Base-by-base conservation (phyloP, 805 yeast genomes). In the Saccharomycopsis sp. region DNA sequence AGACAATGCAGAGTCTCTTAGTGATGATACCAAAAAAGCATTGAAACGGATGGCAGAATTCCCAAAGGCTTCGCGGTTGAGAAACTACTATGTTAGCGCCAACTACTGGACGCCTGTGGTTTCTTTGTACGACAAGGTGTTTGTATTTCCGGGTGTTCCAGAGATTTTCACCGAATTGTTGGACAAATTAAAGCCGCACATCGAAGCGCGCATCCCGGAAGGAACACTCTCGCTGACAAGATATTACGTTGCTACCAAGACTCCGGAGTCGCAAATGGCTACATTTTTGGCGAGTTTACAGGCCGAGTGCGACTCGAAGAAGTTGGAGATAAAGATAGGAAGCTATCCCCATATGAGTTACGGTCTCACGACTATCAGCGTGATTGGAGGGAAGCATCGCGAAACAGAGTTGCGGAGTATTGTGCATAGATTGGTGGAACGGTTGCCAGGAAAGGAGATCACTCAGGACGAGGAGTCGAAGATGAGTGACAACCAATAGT, bases 51-150 rank as follows among this genome's bases (percentile, higher is more conserved):
- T 90, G 97, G 95, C 96, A 0, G 79, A 85, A 0, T 73, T 90
- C 53, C 97, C 97, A 0, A 53, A 40, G 40, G 46, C 51, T 1
- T 64, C 64, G 1, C 47, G 66, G 15, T 83, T 82, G 3, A 75
- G 74, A 53, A 79, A 75, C 51, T 70, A 75, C 51, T 84, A 75
- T 63, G 73, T 80, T 0, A 63, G 72, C 7, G 82, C 80, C 2
- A 75, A 78, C 14, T 71, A 86, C 14, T 90, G 97, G 97, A 95
- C 90, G 2, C 97, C 97, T 0, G 77, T 89, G 3, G 91, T 89
- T 1, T 81, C 82, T 0, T 73, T 90, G n/a, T 75, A 83, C 52
- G 66, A 79, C 40, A 81, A 83, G 63, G 82, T 89, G 1, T 85
- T 81, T 65, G 79, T 91, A 14, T 75, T 90, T 51, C 97, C 97